Evolutionary conservation across 2,329 filamentous ascomycete genomes (phyloP), one percentile per base, ranked within the genome.

Genomic region (Penicillium occitanis): DNA sequence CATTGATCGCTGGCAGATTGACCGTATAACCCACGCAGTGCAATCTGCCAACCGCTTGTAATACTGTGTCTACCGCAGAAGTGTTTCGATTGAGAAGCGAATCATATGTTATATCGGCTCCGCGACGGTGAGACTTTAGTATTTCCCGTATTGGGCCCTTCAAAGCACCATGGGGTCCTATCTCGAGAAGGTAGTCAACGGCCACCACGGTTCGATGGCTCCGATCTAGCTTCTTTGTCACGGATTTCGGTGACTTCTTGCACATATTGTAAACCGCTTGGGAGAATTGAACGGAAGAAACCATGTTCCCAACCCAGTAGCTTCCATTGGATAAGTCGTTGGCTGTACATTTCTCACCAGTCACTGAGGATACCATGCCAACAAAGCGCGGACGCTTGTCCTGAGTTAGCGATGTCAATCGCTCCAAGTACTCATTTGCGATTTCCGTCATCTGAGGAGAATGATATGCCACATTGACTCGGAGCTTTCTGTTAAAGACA

Each of bases 151-250:
- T 33, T 17, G 63, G 63, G 5, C 63, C 63, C 25, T 64, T 68
- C 6, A 77, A 62, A 5, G 74, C 73, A 7, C 69, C 69, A 58
- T 77, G 75, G 22, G 75, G 75, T 0, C 75, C 75, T n/a, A 77
- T 69, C 30, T 77, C 75, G 22, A 77, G 51, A 13, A 76, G 37
- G 4, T 72, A 61, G 44, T 71, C 68, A n/a, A 63, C 40, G 1
- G 61, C 22, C 14, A 30, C 48, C 22, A 7, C 25, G 8, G 5
- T 7, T 28, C 14, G 48, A n/a, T 51, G 48, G 48, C 48, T 51
- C 5, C 46, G 33, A 13, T 40, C 35, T 22, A 22, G 4, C 48
- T 40, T 33, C 6, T 22, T 19, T 28, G 28, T n/a, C 10, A 2
- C 61, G 6, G 17, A 61, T 19, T 8, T 17, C 55, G 10, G 42